Base-by-base conservation (phyloP, 495 filamentous ascomycete species). In the Alectoria sarmentosa region DNA sequence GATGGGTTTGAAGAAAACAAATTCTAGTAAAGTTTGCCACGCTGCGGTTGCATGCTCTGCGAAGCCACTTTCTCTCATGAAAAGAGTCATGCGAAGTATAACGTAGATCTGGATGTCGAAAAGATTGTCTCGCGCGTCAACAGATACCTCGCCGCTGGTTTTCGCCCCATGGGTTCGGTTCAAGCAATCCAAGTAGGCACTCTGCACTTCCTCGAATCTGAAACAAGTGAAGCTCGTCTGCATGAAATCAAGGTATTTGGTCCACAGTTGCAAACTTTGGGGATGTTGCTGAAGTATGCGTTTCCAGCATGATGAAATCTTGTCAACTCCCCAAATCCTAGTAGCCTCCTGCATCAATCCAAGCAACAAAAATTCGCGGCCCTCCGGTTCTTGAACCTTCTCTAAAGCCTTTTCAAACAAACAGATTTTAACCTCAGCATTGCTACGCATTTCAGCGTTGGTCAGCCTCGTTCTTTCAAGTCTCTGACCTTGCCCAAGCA, bases 1-100 rank as follows among this genome's bases (percentile, higher is more conserved):
- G 13, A 56, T 49, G 6, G 87, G 87, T 23, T 74, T 76, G 59
- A 85, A 84, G 63, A 90, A 86, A 41, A 83, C 82, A 56, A 90
- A 79, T 72, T 98, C 94, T 6, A 98, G 77, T 9, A 88, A 69
- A 13, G 83, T 88, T 72, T 98, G 94, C 90, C 95, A 96, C 15
- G 88, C 78, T 23, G 87, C 91, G 1, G 88, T 77, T 6, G 89
- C 86, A 44, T 87, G 76, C 71, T 98, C 94, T n/a, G 77, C 70
- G 71, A 87, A 94, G 1, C 94, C 94, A 38, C 90, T 79, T 73
- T 97, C 90, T 28, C 82, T 78, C 61, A 94, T 80, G 68, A 93
- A 87, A 8, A 85, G 73, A 0, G 90, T 91, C 57, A 86, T 60
- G 48, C 92, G 83, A 17, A 96, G 76, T 39, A 97, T 82, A 4